Evolutionary conservation across 1,284 basidiomycete genomes (phyloP).

Genomic region (Flammula alnicola): DNA sequence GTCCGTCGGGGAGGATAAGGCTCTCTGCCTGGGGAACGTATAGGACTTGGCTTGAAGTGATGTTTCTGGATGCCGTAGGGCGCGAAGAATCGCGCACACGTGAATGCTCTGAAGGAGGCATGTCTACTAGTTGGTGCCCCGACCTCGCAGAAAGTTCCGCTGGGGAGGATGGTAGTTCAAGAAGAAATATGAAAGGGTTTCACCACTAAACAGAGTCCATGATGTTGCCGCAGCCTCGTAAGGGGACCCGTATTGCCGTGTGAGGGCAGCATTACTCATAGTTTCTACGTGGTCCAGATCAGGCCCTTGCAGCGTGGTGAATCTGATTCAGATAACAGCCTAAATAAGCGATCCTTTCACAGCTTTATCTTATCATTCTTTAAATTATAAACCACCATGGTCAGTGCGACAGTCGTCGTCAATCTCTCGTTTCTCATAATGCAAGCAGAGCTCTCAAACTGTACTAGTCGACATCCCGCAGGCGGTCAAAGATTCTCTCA

Average conservation of each 20-base stretch:
- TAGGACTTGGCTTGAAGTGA: too few relatives aligned
- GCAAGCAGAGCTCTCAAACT: conserved; percentile 15
- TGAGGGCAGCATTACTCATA: too few relatives aligned
- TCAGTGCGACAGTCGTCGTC: conserved; percentile 16
- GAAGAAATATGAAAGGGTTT: background rate
- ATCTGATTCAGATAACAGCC: conserved; percentile 14
- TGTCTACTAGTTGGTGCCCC: background rate
- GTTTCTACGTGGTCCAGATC: too few relatives aligned
- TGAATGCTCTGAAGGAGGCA: background rate
- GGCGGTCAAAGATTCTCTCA: conserved; percentile 73
- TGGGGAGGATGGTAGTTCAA: background rate
- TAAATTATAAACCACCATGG: conserved; percentile 26
- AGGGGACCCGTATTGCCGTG: too few relatives aligned
- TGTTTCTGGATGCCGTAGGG: too few relatives aligned
- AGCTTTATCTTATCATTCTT: conserved; percentile 28
- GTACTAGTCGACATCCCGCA: conserved; percentile 83
- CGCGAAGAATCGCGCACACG: background rate
- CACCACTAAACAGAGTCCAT: background rate
- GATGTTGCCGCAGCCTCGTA: conserved; percentile 6
- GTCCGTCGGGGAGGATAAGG: conserved; percentile 47
- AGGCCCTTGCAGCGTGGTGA: background rate
- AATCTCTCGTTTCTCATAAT: conserved; percentile 1
- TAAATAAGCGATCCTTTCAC: conserved; percentile 12
- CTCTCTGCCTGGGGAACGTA: too few relatives aligned
- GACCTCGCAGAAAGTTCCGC: background rate